A percentile compares a stretch with the other conserved stretches of the same genome.
Conservation (phyloP, 2,329 filamentous ascomycete species). For the Neofusicoccum umdonicola region DNA sequence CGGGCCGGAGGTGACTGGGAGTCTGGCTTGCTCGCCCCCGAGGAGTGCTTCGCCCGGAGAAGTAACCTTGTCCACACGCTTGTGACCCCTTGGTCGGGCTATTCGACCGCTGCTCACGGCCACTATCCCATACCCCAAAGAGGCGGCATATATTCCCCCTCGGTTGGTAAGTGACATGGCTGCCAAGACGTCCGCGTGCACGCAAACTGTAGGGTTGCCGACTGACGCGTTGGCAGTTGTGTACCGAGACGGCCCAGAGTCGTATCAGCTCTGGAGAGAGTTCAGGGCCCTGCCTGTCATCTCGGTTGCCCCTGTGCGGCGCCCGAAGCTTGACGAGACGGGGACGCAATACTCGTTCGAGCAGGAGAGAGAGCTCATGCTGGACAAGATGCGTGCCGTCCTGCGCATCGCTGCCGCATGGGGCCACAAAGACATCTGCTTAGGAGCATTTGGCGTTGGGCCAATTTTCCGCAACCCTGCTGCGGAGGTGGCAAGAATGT, state of each 20-base stretch:
- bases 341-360: slow-evolving; percentile 70
- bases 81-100: slow-evolving; percentile 54
- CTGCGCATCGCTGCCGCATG: slow-evolving; percentile 62
- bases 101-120: slow-evolving; percentile 36
- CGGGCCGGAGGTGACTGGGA: slow-evolving; percentile 80
- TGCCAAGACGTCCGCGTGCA: not conserved
- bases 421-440: slow-evolving; percentile 39
- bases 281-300: slow-evolving; percentile 66
- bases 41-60: slow-evolving; percentile 71
- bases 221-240: slow-evolving; percentile 51
- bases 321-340: slow-evolving; percentile 68
- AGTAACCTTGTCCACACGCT: slow-evolving; percentile 71
- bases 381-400: slow-evolving; percentile 69
- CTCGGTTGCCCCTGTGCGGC: slow-evolving; percentile 68
- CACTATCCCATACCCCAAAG: slow-evolving; percentile 70
- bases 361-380: slow-evolving; percentile 68
- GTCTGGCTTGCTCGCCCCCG: slow-evolving; percentile 60
- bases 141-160: slow-evolving; percentile 68
- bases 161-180: slow-evolving; percentile 54
- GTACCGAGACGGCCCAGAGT: slow-evolving; percentile 66
- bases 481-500: slow-evolving; percentile 44
- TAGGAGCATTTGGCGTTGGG: slow-evolving; percentile 46
- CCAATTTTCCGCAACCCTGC: slow-evolving; percentile 47
- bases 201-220: not conserved
- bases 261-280: slow-evolving; percentile 48